Conservation (phyloP, 176 grass and related monocot genomes). For the Oryza meridionalis region DNA sequence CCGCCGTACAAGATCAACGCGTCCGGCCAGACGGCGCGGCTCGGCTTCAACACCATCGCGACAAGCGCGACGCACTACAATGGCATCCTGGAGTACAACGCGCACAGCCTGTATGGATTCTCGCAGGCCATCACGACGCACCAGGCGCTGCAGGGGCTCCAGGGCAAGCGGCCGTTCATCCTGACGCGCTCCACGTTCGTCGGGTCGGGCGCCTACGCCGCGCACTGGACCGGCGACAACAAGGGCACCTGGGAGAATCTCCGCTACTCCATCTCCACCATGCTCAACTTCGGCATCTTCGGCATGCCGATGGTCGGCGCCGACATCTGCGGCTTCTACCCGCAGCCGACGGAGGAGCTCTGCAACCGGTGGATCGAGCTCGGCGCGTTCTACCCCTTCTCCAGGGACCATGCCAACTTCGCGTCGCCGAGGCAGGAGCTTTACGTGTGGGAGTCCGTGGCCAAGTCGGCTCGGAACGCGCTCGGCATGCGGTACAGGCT, state of each 20-base stretch:
- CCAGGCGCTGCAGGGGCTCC: conserved; percentile 58
- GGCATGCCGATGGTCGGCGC: conserved; percentile 95
- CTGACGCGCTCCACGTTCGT: conserved; percentile 80
- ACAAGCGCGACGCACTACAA: conserved; percentile 72
- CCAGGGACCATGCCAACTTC: conserved; percentile 91
- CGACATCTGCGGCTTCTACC: conserved; percentile 89
- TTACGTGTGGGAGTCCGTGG: conserved; percentile 79
- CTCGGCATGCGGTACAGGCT: conserved; percentile 77
- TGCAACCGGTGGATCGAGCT: conserved; percentile 97
- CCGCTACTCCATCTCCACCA: conserved; percentile 74
- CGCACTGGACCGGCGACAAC: conserved; percentile 95
- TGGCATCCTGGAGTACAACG: conserved; percentile 88
- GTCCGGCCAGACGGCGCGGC: conserved; percentile 54
- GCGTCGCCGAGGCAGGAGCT: conserved; percentile 85
- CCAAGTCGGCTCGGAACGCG: conserved; percentile 73
- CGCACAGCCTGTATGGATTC: conserved; percentile 85
- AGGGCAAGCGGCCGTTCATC: conserved; percentile 88
- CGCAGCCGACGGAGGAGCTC: conserved; percentile 66
- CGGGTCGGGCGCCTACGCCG: conserved; percentile 72
- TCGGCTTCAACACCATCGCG: conserved; percentile 87
- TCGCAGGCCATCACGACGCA: conserved; percentile 88
- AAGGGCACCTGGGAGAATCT: conserved; percentile 90
- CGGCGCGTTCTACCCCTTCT: conserved; percentile 96
- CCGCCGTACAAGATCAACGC: conserved; percentile 99
- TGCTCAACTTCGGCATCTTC: conserved; percentile 92